Conservation (phyloP, 768 basidiomycete species). For the Leucosporidium yakuticum region DNA sequence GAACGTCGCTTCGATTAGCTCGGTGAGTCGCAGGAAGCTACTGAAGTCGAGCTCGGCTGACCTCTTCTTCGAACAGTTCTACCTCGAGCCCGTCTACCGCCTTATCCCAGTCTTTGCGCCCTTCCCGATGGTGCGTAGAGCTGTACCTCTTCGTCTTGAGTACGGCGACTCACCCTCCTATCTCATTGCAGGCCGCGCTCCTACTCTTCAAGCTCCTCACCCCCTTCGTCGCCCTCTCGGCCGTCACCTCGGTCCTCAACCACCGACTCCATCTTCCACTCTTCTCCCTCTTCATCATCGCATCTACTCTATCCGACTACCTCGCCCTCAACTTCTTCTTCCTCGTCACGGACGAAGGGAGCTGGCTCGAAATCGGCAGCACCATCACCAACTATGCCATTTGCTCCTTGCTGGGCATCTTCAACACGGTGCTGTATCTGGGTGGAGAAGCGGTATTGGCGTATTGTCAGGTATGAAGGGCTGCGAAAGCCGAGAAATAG, state of each 20-base stretch:
- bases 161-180: background rate
- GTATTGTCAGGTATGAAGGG: too few relatives aligned
- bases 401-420: conserved; percentile 67
- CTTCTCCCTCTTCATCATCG: conserved; percentile 72
- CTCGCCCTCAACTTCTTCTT: conserved; percentile 59
- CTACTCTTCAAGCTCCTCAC: conserved; percentile 72
- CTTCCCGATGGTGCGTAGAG: conserved; percentile 63
- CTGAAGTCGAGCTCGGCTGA: background rate
- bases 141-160: background rate
- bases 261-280: conserved; percentile 63
- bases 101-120: conserved; percentile 79
- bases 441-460: conserved; percentile 51
- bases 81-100: conserved; percentile 79
- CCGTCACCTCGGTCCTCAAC: conserved; percentile 63
- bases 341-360: conserved; percentile 70
- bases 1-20: conserved; percentile 70
- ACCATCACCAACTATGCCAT: conserved; percentile 84
- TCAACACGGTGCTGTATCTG: conserved; percentile 70
- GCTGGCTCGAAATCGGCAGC: conserved; percentile 84
- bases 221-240: conserved; percentile 71
- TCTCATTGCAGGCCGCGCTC: conserved; percentile 19
- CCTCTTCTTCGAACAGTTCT: conserved; percentile 53
- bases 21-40: conserved; percentile 45
- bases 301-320: conserved; percentile 68
- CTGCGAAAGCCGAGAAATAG: too few relatives aligned